Evolutionary conservation across 768 basidiomycete genomes (phyloP).

Genomic region (Xerocomellus intermedius): DNA sequence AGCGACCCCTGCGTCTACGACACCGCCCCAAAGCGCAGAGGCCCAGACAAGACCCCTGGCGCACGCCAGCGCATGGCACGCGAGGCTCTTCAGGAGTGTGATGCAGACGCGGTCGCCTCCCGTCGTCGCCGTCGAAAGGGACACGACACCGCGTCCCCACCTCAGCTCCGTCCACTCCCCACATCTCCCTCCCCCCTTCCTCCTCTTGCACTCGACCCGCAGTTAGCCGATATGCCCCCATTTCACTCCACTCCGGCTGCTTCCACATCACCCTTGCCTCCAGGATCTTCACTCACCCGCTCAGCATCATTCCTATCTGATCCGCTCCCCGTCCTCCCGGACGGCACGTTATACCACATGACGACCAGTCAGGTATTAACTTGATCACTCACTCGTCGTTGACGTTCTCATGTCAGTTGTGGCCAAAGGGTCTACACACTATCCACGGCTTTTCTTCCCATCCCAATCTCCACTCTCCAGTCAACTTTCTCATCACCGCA

Average conservation of each 20-base stretch:
- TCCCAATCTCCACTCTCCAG: slow-evolving; percentile 1
- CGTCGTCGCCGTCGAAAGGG: slow-evolving; percentile 24
- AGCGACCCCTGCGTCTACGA: slow-evolving; percentile 64
- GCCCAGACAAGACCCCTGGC: slow-evolving; percentile 78
- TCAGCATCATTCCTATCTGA: slow-evolving; percentile 10
- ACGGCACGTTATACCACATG: slow-evolving; percentile 11
- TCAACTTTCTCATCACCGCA: neutral
- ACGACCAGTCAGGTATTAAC: slow-evolving; percentile 32
- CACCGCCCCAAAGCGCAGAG: slow-evolving; percentile 68
- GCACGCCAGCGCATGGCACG: slow-evolving; percentile 64
- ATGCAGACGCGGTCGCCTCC: slow-evolving; percentile 24
- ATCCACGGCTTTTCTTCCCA: slow-evolving; percentile 2
- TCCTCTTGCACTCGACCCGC: slow-evolving; percentile 26
- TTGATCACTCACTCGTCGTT: slow-evolving; percentile 21
- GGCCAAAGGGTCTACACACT: slow-evolving; percentile 22
- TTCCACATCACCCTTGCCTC: neutral
- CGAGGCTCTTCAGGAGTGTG: slow-evolving; percentile 37
- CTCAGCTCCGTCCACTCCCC: neutral
- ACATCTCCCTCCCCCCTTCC: neutral
- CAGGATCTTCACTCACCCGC: neutral
- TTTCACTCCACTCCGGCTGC: slow-evolving; percentile 10
- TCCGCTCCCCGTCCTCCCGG: slow-evolving; percentile 6
- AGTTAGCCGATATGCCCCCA: slow-evolving; percentile 17
- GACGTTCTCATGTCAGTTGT: slow-evolving; percentile 24
- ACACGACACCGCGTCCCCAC: neutral